A percentile compares a stretch with the other conserved stretches of the same genome.
Evolutionary conservation across 2,329 filamentous ascomycete genomes (phyloP).

Genomic region (Plenodomus tracheiphilus): DNA sequence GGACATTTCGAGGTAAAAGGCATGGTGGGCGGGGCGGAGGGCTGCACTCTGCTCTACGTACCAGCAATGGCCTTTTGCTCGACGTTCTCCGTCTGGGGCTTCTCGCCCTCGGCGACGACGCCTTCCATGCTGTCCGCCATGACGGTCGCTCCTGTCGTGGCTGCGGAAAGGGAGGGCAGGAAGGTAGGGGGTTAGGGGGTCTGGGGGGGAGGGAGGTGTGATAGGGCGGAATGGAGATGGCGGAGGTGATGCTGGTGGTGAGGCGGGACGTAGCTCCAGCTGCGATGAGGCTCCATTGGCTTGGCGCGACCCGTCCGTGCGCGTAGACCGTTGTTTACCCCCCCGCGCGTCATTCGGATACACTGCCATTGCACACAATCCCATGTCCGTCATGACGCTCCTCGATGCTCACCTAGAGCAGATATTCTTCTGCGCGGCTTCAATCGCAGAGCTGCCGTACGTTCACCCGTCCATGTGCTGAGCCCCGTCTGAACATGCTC

Average conservation of each 20-base stretch:
- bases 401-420: slow-evolving; percentile 55
- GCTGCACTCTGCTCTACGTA: slow-evolving; percentile 33
- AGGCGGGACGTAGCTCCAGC: slow-evolving; percentile 2
- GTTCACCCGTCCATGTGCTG: slow-evolving; percentile 10
- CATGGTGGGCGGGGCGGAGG: slow-evolving; percentile 14
- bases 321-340: slow-evolving; percentile 15
- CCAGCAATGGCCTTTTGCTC: slow-evolving; percentile 46
- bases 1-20: slow-evolving; percentile 27
- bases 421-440: slow-evolving; percentile 53
- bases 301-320: not conserved
- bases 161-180: slow-evolving; percentile 6
- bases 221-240: slow-evolving; percentile 8
- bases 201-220: slow-evolving; percentile 4
- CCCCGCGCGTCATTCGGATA: slow-evolving; percentile 11
- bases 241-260: slow-evolving; percentile 23
- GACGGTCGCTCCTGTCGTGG: slow-evolving; percentile 21
- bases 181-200: slow-evolving; percentile 22
- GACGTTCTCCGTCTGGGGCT: slow-evolving; percentile 47
- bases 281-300: slow-evolving; percentile 6
- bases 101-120: slow-evolving; percentile 47
- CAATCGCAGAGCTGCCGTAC: slow-evolving; percentile 53
- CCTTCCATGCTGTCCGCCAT: slow-evolving; percentile 58
- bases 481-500: slow-evolving; percentile 19
- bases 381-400: slow-evolving; percentile 43
- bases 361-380: not conserved